phyloP scores from a whole-genome alignment of 2,329 filamentous ascomycete species.

The Exophiala oligosperma region DNA sequence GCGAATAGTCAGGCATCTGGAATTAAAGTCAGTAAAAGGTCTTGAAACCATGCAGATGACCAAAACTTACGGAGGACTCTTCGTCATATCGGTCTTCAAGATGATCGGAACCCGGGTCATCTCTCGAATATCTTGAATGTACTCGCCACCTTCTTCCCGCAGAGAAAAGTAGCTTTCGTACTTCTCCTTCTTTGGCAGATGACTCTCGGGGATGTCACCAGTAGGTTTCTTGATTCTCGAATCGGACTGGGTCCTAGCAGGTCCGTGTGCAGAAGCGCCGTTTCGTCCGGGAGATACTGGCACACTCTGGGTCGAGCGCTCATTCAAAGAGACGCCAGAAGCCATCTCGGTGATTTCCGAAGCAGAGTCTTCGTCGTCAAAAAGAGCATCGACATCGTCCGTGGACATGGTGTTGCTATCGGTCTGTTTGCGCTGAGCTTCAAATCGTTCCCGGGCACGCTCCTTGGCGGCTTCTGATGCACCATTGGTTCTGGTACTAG shows the following conservation, averaged over 20 bases:
- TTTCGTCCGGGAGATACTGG: constrained; percentile 85
- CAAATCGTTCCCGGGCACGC: constrained; percentile 81
- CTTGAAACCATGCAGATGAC: neutral
- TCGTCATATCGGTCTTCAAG: constrained; percentile 94
- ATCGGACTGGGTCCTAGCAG: constrained; percentile 89
- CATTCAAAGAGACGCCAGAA: constrained; percentile 83
- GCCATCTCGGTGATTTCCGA: constrained; percentile 89
- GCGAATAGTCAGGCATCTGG: constrained; percentile 52
- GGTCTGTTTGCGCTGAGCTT: constrained; percentile 87
- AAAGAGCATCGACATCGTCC: constrained; percentile 91
- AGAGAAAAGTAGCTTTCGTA: constrained; percentile 88
- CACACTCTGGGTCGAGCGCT: constrained; percentile 92
- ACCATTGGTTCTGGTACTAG: constrained; percentile 71
- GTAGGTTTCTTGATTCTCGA: constrained; percentile 75
- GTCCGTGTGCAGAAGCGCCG: constrained; percentile 63
- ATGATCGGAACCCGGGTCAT: constrained; percentile 98
- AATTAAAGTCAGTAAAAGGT: constrained; percentile 28
- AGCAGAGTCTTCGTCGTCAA: constrained; percentile 86
- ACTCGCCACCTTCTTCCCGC: constrained; percentile 88
- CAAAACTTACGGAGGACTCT: constrained; percentile 94
- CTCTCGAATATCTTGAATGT: constrained; percentile 97
- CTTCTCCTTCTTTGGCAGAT: constrained; percentile 91
- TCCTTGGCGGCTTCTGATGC: constrained; percentile 80
- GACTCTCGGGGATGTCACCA: constrained; percentile 72
- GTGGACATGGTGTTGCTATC: constrained; percentile 93